Percentiles rank a stretch among this genome's conserved stretches.
These are phyloP conservation scores for Scheffersomyces ergatensis DNA, from an alignment of 805 yeast genomes.

Conservation along the genomic window DNA sequence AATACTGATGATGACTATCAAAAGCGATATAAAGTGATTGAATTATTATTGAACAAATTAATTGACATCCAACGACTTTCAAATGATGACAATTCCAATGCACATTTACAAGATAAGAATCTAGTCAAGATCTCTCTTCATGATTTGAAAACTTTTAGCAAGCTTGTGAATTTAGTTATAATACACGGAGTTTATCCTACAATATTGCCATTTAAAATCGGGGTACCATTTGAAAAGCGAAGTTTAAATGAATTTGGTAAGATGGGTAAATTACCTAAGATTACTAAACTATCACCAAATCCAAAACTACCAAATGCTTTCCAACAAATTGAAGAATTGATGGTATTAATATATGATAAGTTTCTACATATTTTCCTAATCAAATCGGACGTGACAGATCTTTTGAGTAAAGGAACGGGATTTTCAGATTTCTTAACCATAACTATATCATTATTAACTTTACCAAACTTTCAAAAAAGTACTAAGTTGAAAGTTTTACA, in stretches of 20 bases:
- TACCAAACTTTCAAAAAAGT: conserved; percentile 23
- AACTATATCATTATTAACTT: conserved; percentile 40
- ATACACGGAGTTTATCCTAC: conserved; percentile 71
- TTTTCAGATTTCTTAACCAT: conserved; percentile 57
- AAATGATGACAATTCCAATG: background rate
- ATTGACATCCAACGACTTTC: conserved; percentile 38
- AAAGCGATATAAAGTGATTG: conserved; percentile 17
- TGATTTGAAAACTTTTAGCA: conserved; percentile 75
- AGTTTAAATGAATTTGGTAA: conserved; percentile 48
- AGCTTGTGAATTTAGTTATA: conserved; percentile 60
- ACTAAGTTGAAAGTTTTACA: conserved; percentile 2
- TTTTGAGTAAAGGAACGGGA: conserved; percentile 65
- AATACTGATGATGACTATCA: background rate
- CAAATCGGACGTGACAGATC: conserved; percentile 49
- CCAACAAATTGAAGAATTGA: conserved; percentile 15
- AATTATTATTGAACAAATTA: conserved; percentile 35
- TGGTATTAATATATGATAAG: conserved; percentile 24
- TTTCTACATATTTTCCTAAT: conserved; percentile 33
- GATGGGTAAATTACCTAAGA: conserved; percentile 17
- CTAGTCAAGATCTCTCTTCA: conserved; percentile 71
- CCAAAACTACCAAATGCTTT: conserved; percentile 1
- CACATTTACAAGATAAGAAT: conserved; percentile 19
- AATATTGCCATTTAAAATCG: conserved; percentile 50
- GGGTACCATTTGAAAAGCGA: conserved; percentile 64
- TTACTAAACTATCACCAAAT: conserved; percentile 14